A percentile compares a stretch with the other conserved stretches of the same genome.
phyloP scores from a whole-genome alignment of 306 rosid genomes.

The Prunus mume region DNA sequence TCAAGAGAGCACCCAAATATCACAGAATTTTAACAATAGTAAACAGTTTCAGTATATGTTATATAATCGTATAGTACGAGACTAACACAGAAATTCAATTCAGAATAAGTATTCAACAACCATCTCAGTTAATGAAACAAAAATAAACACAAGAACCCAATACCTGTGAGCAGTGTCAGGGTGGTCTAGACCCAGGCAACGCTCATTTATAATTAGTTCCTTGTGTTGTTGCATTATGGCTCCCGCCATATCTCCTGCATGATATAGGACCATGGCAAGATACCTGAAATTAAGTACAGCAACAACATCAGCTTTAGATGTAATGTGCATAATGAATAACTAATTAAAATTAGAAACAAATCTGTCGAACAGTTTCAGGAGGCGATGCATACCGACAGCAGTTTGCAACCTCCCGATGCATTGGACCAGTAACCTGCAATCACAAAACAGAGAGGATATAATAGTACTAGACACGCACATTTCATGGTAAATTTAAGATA shows the following conservation, averaged over 20 bases:
- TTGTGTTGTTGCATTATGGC: conserved; percentile 97
- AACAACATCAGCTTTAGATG: conserved; percentile 4
- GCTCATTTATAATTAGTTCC: conserved; percentile 93
- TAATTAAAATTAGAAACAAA: conserved; percentile 15
- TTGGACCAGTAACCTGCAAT: conserved; percentile 92
- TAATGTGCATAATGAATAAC: conserved; percentile 6
- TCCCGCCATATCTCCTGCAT: conserved; percentile 98
- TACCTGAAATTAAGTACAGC: conserved; percentile 60
- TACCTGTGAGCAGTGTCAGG: conserved; percentile 99
- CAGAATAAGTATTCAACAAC: not conserved
- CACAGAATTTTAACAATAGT: not conserved
- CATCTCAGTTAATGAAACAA: conserved; percentile 2
- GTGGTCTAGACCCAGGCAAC: conserved; percentile 94
- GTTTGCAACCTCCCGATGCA: conserved; percentile 99
- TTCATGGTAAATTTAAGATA: conserved; percentile 11
- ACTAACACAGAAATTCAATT: not conserved
- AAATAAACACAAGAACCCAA: conserved; percentile 21
- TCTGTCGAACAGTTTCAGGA: not conserved
- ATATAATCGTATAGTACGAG: not conserved
- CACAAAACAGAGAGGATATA: not conserved
- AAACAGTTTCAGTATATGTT: not conserved
- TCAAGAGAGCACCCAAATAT: not conserved
- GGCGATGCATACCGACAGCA: conserved; percentile 74
- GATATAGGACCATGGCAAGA: conserved; percentile 98
- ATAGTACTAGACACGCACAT: not conserved